Base-by-base conservation (phyloP, 306 rosid species). In the Prosopis cineraria region DNA sequence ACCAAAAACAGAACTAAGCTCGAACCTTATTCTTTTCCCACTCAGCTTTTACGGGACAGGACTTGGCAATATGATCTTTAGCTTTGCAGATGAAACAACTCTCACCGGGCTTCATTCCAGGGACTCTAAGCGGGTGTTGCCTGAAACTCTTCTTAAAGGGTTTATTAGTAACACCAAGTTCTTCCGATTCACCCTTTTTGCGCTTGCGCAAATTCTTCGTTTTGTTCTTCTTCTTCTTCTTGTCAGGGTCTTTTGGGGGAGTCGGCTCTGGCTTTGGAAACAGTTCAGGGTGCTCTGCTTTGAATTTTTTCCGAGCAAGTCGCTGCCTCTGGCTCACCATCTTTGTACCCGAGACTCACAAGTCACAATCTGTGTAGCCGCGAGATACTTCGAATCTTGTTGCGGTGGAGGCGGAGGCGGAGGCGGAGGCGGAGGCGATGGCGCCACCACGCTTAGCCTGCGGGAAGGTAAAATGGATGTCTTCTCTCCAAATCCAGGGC, bases 101-200 rank as follows among this genome's bases (percentile, higher is more conserved):
- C 1, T 95, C 98, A 19, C 98, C 98, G 29, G 98, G 98, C 85
- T 85, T 95, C 98, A 85, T 85, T 5, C 98, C 98, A n/a, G 97
- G 97, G 10, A 94, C 93, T 81, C 97, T 84, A 13, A 92, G 92
- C 11, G 93, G 97, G 81, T 84, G 93, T 71, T 83, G 89, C 4
- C 64, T 71, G 44, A 52, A 85, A 17, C 60, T 79, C 68, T 44
- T 85, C 70, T 83, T 88, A 44, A 22, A 34, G 16, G 87, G 62
- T 36, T 74, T 74, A 27, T 40, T 77, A 5, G 82, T 76, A 44
- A 67, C 87, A 37, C 76, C 58, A 68, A 78, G 83, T 33, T 81
- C 66, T n/a, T 76, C 74, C 1, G 92, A 80, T 0, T 85, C 87
- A 11, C 43, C 43, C 24, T 47, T 87, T 43, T 84, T 86, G 55